Base-by-base conservation (phyloP, 352 stramenopile species). In the Phytopythium ostracodes region DNA sequence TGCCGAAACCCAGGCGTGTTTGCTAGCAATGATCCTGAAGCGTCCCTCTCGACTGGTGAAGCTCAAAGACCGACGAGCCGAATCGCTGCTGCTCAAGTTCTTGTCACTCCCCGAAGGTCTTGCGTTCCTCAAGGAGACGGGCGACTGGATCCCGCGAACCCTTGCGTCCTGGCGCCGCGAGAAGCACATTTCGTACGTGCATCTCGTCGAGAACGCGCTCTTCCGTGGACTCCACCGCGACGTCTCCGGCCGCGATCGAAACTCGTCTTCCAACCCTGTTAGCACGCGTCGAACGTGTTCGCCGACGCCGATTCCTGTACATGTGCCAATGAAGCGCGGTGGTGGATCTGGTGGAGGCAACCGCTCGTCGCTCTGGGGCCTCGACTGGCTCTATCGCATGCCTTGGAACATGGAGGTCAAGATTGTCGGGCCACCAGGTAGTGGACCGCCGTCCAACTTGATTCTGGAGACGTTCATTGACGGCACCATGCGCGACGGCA, bases 371-470 rank as follows among this genome's bases (percentile, higher is more conserved):
- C 64, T 91, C 15, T 96, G 87, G 86, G 85, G 84, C 17, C 71
- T 96, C 5, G 87, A 96, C 60, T 96, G 87, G 87, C 72, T 96
- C 2, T 96, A 94, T 61, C 86, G 87, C 51, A 94, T 96, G 86
- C 87, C 87, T 4, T 96, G 87, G 87, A 96, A 96, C 56, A 96
- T 96, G 84, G 87, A 96, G 64, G 87, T 96, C 43, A 96, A 96
- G 69, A 93, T 96, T 61, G 83, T 94, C 10, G 87, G 87, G 0
- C 87, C 87, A 22, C 87, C 87, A 54, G 87, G 87, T 31, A 94
- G 84, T 59, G 87, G 87, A 0, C 87, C 87, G 20, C 87, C 87
- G n/a, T 91, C 84, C 12, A 92, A 86, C 42, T 67, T 96, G 57
- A 96, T 87, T 1, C 71, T 96, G n/a, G 87, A 94, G 61, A 92